Base-by-base conservation (phyloP, 2,329 filamentous ascomycete genomes). In the Penicillium sp. region DNA sequence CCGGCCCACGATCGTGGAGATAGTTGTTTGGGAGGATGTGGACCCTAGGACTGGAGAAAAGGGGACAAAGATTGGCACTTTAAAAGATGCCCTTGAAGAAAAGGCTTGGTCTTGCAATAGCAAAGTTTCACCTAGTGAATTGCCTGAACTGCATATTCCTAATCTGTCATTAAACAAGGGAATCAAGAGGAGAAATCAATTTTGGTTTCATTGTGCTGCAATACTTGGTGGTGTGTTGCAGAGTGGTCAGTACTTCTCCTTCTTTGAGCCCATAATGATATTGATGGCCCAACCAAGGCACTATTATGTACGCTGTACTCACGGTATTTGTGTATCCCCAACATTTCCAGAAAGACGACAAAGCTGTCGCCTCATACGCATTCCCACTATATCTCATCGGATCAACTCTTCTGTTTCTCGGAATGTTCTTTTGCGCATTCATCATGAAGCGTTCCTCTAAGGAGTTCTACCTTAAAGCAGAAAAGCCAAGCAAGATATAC, bases 1-100 rank as follows among this genome's bases (percentile, higher is more conserved):
- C 2, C 58, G 68, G 21, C 72, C 73, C 1, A 69, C 65, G 27
- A 69, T 75, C 2, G 39, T 75, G 19, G 72, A 76, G 55, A 59
- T 75, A 5, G 60, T 75, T 11, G 76, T 74, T 0, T 78, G 82
- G 61, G 70, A 81, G 38, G 75, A 75, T 64, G 71, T 72, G 16
- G 74, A 77, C 63, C 67, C 71, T 1, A 68, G 63, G 2, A 66
- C 73, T 11, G 60, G 60, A 13, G 50, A 66, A 16, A 55, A 48
- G 2, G 36, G 23, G 7, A 57, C 61, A 10, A 58, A 60, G 16
- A 59, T 71, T 48, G 68, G 70, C 19, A 70, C 67, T 8, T 59
- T 72, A 10, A 67, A 63, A 9, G 64, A 67, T 39, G 71, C 69
- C 1, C 55, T 72, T 7, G 49, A 38, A 10, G 43, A 64, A 23